Evolutionary conservation across 352 stramenopile genomes (phyloP), one percentile per base, ranked within the genome.

Genomic region (Globisporangium paddicum): DNA sequence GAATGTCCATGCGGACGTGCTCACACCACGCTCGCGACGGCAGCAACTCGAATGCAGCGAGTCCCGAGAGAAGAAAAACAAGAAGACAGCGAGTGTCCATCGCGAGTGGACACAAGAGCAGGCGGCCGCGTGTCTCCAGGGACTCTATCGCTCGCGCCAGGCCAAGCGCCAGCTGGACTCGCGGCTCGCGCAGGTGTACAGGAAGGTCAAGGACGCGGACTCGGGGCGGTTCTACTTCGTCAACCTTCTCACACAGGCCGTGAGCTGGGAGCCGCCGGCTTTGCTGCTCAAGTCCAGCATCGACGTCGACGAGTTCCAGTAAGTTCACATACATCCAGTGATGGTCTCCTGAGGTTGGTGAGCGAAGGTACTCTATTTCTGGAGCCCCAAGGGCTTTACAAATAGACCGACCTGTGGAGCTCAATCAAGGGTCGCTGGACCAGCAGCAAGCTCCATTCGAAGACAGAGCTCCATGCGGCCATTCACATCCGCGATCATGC

Each of bases 161-260:
- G 83, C 83, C 0, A 74, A 72, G 11, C 64, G 63, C 6, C 67
- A 74, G 26, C 68, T 90, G 18, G 61, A 72, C 10, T 28, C 49
- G 1, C 67, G 66, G 8, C 58, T 89, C 35, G 59, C 60, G 4
- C 61, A 75, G 28, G 67, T 69, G 3, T 93, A 86, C 77, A 82
- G 73, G 64, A 74, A 84, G 48, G 72, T 84, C 2, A 53, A 74
- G 45, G 85, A 94, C 38, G 46, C 64, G 0, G 62, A 66, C 23
- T 78, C 68, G 9, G 68, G 67, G 0, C 68, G 63, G 34, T 85
- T 84, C 57, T 94, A 92, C 68, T 94, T 87, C 56, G 75, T 89
- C 37, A 82, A 94, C 41, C n/a, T 79, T n/a, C 42, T 64, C 16
- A 93, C 85, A 0, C 72, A 80, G 38, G 69, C 67, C 9, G 79